A percentile compares a stretch with the other conserved stretches of the same genome.
Evolutionary conservation across 2,329 filamentous ascomycete genomes (phyloP).

Genomic region (Paraphoma sp.): DNA sequence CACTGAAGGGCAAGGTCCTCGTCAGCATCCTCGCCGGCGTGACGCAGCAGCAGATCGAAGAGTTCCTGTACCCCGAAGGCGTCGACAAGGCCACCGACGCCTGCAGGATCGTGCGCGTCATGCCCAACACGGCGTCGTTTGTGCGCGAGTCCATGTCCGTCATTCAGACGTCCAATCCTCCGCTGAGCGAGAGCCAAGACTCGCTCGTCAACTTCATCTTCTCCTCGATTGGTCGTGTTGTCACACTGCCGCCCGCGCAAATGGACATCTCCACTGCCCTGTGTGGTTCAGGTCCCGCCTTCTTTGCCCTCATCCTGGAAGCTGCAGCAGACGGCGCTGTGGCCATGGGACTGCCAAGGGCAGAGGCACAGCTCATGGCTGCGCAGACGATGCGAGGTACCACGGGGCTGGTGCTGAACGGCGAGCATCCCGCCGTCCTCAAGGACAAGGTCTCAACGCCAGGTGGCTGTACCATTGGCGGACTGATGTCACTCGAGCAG

Average conservation of each 20-base stretch:
- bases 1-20: slow-evolving; percentile 78
- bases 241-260: slow-evolving; percentile 68
- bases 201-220: slow-evolving; percentile 77
- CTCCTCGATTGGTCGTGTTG: slow-evolving; percentile 73
- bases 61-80: slow-evolving; percentile 64
- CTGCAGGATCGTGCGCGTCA: slow-evolving; percentile 76
- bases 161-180: slow-evolving; percentile 68
- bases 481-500: slow-evolving; percentile 76
- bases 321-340: slow-evolving; percentile 78
- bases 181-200: slow-evolving; percentile 61
- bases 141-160: slow-evolving; percentile 83
- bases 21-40: slow-evolving; percentile 84
- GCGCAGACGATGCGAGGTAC: slow-evolving; percentile 80
- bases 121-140: slow-evolving; percentile 83
- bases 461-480: slow-evolving; percentile 79
- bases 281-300: slow-evolving; percentile 77
- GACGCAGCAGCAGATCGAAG: slow-evolving; percentile 71
- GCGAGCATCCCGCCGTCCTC: slow-evolving; percentile 77
- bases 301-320: slow-evolving; percentile 78
- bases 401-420: slow-evolving; percentile 70
- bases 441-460: slow-evolving; percentile 80
- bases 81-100: slow-evolving; percentile 50
- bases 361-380: slow-evolving; percentile 77
- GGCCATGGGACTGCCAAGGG: slow-evolving; percentile 76
- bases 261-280: slow-evolving; percentile 79